phyloP scores from a whole-genome alignment of 768 basidiomycete species.

The Leccinellum rugosiceps region DNA sequence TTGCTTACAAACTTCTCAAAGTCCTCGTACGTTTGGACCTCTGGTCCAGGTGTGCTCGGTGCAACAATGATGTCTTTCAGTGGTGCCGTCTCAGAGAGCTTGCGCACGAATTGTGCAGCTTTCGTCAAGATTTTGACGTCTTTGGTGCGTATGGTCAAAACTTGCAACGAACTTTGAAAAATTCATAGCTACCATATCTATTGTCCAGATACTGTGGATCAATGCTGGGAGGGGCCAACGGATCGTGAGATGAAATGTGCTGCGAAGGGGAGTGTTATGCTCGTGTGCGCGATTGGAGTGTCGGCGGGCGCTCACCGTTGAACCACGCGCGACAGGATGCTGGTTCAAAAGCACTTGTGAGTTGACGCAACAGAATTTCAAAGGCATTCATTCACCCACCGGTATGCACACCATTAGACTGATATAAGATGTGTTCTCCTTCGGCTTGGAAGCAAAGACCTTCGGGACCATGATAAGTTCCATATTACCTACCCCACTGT shows the following conservation, averaged over 20 bases:
- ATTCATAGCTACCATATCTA: constrained; percentile 2
- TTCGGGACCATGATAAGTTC: constrained; percentile 19
- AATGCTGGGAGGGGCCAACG: constrained; percentile 12
- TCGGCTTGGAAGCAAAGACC: constrained; percentile 6
- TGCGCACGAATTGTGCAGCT: constrained; percentile 9
- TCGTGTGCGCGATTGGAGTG: neutral
- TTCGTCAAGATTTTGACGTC: constrained; percentile 18
- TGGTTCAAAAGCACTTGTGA: neutral
- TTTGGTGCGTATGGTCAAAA: neutral
- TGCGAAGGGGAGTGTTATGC: neutral
- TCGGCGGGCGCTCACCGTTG: constrained; percentile 3
- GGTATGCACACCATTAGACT: constrained; percentile 7
- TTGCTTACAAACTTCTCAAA: constrained; percentile 12
- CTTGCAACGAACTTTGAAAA: neutral
- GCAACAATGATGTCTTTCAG: constrained; percentile 15
- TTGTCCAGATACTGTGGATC: constrained; percentile 15
- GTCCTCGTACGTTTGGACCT: constrained; percentile 15
- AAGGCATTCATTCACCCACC: constrained; percentile 1
- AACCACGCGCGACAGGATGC: constrained; percentile 20
- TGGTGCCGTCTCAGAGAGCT: constrained; percentile 14
- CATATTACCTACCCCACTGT: constrained; percentile 9
- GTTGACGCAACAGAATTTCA: neutral
- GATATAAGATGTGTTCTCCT: constrained; percentile 11
- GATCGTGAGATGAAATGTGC: constrained; percentile 15
- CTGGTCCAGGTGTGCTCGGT: constrained; percentile 20